Conservation (phyloP, 2,329 filamentous ascomycete species). For the Aspergillus proliferans region DNA sequence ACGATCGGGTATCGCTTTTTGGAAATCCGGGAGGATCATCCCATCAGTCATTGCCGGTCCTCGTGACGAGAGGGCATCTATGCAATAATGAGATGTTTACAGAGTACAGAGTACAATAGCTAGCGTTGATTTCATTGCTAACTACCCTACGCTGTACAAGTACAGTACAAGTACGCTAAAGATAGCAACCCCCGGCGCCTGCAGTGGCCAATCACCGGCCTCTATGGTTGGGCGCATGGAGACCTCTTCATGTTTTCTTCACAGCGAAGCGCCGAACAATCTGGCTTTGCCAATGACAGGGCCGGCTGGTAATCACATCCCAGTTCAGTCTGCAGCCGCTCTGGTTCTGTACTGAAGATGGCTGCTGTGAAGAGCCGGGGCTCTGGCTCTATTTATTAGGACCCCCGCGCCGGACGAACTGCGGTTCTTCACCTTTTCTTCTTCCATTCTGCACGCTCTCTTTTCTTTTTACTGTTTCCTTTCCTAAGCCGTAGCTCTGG, state of each 20-base stretch:
- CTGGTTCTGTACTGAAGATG: neutral
- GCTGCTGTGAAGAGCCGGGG: conserved; percentile 9
- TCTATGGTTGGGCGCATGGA: no score
- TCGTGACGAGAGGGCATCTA: neutral
- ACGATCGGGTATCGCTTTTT: conserved; percentile 8
- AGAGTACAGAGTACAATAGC: no score
- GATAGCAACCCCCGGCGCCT: no score
- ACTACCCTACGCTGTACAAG: no score
- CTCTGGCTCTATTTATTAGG: conserved; percentile 25
- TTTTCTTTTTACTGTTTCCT: conserved; percentile 12
- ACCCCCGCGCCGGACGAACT: conserved; percentile 16
- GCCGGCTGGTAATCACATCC: conserved; percentile 3
- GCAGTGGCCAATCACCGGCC: no score
- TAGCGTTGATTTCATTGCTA: no score
- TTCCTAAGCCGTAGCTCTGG: conserved; percentile 27
- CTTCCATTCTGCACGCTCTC: conserved; percentile 16
- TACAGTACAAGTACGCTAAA: no score
- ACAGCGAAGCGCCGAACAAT: no score
- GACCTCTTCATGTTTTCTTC: no score
- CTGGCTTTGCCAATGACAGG: no score
- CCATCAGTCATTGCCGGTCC: neutral
- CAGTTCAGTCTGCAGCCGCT: neutral
- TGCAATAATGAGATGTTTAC: no score
- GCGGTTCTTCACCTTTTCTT: conserved; percentile 19
- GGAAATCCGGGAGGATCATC: neutral